Evolutionary conservation across 139 green algal species (phyloP).

Genomic region (Eudorina sp.): DNA sequence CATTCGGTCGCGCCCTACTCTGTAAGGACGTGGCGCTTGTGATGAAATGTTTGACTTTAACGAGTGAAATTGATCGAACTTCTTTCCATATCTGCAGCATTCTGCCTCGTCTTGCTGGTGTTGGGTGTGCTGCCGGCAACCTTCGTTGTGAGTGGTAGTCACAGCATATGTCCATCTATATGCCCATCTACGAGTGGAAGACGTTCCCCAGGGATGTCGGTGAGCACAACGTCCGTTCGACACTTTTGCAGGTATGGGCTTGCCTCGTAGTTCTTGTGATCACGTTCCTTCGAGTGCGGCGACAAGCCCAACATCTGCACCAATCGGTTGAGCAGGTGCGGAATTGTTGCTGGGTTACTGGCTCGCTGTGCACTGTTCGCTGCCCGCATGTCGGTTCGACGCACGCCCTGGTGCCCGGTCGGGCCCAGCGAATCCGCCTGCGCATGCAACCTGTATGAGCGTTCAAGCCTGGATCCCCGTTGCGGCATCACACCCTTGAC

Average conservation of each 20-base stretch:
- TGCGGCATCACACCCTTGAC: too few species aligned
- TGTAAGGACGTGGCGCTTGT: neutral
- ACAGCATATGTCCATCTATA: neutral
- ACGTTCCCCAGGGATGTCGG: neutral
- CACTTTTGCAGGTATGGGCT: slow-evolving; percentile 13
- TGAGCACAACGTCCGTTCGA: neutral
- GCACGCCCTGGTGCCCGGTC: too few species aligned
- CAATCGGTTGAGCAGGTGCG: slow-evolving; percentile 6
- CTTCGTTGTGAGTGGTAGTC: slow-evolving; percentile 10
- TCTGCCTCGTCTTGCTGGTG: slow-evolving; percentile 5
- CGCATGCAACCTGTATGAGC: too few species aligned
- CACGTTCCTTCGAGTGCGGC: neutral
- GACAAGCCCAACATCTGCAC: neutral
- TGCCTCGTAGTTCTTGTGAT: slow-evolving; percentile 19
- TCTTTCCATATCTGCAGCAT: neutral
- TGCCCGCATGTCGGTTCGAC: too few species aligned
- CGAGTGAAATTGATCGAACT: neutral
- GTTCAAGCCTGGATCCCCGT: too few species aligned
- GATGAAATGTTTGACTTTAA: neutral
- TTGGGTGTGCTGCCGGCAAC: slow-evolving; percentile 19
- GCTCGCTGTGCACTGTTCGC: too few species aligned
- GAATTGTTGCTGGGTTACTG: neutral
- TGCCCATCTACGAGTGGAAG: neutral
- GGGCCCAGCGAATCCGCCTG: too few species aligned
- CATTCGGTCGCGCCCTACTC: neutral